phyloP scores from a whole-genome alignment of 202 grass and related monocot genomes.

The Miscanthus sacchariflorus region DNA sequence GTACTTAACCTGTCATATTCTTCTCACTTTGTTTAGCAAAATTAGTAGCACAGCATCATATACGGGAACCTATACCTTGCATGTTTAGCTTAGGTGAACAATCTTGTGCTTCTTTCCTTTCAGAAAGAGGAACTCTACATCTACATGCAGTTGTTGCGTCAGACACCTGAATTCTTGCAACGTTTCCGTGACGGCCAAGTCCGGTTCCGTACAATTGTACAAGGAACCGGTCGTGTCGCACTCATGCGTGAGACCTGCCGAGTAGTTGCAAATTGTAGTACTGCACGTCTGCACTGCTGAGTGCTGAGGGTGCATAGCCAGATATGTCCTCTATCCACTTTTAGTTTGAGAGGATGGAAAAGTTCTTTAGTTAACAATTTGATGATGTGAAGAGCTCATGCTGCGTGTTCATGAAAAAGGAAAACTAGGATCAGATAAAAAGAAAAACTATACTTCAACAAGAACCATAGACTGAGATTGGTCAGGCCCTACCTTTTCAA shows the following conservation, averaged over 20 bases:
- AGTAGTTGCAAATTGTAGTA: background rate
- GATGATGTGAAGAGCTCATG: background rate
- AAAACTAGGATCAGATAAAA: background rate
- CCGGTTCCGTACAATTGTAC: background rate
- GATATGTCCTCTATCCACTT: background rate
- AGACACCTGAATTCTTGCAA: background rate
- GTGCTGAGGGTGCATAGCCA: background rate
- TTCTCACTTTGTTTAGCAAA: background rate
- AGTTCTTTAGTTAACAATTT: background rate
- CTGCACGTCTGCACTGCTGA: background rate
- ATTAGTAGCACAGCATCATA: background rate
- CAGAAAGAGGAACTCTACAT: background rate
- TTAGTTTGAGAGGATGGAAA: background rate
- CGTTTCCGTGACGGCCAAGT: conserved; percentile 7
- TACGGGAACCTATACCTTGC: conserved; percentile 3
- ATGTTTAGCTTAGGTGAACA: background rate
- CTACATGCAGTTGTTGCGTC: background rate
- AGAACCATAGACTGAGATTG: background rate
- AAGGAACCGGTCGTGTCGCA: background rate
- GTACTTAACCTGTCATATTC: background rate
- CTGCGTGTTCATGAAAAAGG: background rate
- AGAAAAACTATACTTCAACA: background rate
- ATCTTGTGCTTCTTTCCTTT: conserved; percentile 6
- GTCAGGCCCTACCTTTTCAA: background rate
- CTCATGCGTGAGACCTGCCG: background rate